Evolutionary conservation across 1,139 yeast genomes (phyloP), one percentile per base, ranked within the genome.

Genomic region (Scheffersomyces cryptocercus): DNA sequence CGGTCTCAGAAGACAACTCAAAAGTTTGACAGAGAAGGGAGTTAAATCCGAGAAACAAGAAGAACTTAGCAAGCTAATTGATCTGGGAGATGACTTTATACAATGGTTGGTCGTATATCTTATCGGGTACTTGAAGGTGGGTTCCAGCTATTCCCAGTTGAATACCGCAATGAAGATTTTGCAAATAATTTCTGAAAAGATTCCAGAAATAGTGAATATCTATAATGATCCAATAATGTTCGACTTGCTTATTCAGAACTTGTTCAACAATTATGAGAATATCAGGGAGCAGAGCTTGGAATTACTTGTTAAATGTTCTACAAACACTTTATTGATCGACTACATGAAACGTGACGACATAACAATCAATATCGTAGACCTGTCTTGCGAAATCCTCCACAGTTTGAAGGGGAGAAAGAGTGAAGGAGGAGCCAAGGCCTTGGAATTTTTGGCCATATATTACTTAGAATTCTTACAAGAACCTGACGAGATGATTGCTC

Each of bases 401-500:
- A 82, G 81, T 40, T 68, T 80, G 52, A 79, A 82, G 38, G 95
- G 91, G 16, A 77, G 90, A 45, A 81, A 75, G 47, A 85, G 90
- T 40, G 97, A 91, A 49, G 85, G 91, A 24, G 97, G 95, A 8
- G 91, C 96, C 0, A 75, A 83, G 36, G 66, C 84, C 11, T 65
- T 85, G 35, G 80, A 78, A 51, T 74, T 85, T 48, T 49, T 78
- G 38, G 74, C 64, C 53, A 59, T 54, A 38, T 56, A 58, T n/a
- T 55, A 55, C 30, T 46, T 51, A 4, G 47, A 50, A 10, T 39
- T 44, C 28, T 15, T 29, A 41, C 48, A 54, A 11, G 52, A 53
- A 3, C 47, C 58, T 5, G 49, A 58, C 11, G 42, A 46, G 12
- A 47, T 53, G 1, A 15, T 47, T n/a, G 54, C 52, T 2, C 62